Evolutionary conservation across 176 grass and related monocot genomes (phyloP).

Genomic region (Eleusine coracana): DNA sequence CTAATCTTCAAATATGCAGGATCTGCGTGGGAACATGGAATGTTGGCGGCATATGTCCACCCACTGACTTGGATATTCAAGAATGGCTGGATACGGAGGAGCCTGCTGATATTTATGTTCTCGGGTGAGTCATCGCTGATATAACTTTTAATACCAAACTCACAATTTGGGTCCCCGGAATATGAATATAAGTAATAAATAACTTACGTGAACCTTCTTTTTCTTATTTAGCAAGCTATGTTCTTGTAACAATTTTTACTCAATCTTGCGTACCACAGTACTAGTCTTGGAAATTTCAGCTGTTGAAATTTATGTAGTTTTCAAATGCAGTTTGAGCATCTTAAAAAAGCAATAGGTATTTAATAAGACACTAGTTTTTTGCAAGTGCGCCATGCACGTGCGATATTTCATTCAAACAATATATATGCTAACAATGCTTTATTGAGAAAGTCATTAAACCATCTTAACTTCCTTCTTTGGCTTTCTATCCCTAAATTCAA

Average conservation of each 20-base stretch:
- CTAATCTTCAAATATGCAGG: conserved; percentile 48
- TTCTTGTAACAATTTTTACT: not conserved
- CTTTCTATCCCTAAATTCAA: too few relatives aligned
- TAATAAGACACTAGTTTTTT: not conserved
- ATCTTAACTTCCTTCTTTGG: too few relatives aligned
- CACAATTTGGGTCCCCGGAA: not conserved
- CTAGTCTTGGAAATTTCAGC: not conserved
- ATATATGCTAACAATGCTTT: too few relatives aligned
- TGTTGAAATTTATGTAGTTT: not conserved
- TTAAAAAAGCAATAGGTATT: not conserved
- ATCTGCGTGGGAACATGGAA: conserved; percentile 86
- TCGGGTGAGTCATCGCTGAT: conserved; percentile 53
- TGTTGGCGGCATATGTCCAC: conserved; percentile 73
- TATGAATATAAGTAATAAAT: not conserved
- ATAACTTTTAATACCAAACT: not conserved
- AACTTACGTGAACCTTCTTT: not conserved
- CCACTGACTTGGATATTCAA: conserved; percentile 55
- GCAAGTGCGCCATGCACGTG: too few relatives aligned
- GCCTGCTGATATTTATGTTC: conserved; percentile 77
- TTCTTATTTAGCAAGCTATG: not conserved
- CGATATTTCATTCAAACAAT: too few relatives aligned
- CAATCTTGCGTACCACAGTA: not conserved
- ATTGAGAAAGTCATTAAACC: too few relatives aligned
- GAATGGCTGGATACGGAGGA: conserved; percentile 70
- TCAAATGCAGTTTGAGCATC: not conserved